These are phyloP conservation scores for Lichina pygmaea DNA, from an alignment of 495 filamentous ascomycete genomes.

Conservation along the genomic window DNA sequence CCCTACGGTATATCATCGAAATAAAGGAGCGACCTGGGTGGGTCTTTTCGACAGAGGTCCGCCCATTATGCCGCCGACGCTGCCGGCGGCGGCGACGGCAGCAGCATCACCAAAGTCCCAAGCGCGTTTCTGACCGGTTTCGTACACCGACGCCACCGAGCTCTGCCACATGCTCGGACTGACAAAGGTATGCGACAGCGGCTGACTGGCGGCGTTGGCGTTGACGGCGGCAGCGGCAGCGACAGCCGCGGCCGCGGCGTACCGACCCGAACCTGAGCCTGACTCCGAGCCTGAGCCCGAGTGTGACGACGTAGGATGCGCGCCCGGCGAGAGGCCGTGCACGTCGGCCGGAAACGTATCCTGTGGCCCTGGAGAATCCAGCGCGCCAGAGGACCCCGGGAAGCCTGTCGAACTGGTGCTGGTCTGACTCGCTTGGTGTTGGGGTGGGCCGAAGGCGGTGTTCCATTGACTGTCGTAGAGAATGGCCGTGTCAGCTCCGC, in stretches of 20 bases:
- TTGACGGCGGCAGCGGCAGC: slow-evolving; percentile 17
- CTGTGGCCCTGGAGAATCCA: background rate
- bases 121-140: slow-evolving; percentile 20
- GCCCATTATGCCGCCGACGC: too few species aligned
- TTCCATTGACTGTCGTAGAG: slow-evolving; percentile 52
- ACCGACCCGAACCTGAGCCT: background rate
- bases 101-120: too few species aligned
- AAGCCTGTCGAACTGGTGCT: too few species aligned
- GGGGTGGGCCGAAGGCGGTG: slow-evolving; percentile 52
- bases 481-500: background rate
- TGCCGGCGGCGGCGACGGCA: too few species aligned
- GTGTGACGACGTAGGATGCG: background rate
- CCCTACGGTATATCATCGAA: too few species aligned
- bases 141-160: slow-evolving; percentile 71
- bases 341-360: slow-evolving; percentile 10
- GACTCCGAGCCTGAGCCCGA: background rate
- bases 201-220: slow-evolving; percentile 21
- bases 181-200: slow-evolving; percentile 33
- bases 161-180: slow-evolving; percentile 94
- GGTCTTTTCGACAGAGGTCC: too few species aligned
- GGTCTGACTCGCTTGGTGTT: background rate
- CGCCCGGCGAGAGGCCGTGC: slow-evolving; percentile 12
- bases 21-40: too few species aligned
- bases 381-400: background rate
- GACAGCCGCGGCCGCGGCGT: background rate